Base-by-base conservation (phyloP, 495 filamentous ascomycete genomes). In the Aspergillus leporis region DNA sequence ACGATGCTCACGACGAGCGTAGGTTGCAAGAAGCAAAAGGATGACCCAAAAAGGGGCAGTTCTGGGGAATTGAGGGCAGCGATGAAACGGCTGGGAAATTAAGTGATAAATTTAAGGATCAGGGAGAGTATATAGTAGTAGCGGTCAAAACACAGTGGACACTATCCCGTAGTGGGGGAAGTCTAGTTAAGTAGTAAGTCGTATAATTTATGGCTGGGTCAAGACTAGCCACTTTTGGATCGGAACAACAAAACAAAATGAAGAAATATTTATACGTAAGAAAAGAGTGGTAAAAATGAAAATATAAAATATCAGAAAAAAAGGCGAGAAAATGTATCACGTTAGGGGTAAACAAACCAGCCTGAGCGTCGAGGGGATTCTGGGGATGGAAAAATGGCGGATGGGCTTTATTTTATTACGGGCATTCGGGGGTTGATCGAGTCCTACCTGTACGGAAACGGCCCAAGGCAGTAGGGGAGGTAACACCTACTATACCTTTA, bases 141-240 rank as follows among this genome's bases (percentile, higher is more conserved):
- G 67, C 67, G 67, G 67, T 70, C 67, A 70, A 70, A 70, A 66
- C 67, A 66, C 55, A 56, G 61, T 64, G 61, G 62, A 59, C 59
- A 61, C 62, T 62, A 61, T 55, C 28, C 53, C 32, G 48, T 58
- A 50, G 62, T 61, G 63, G 66, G 62, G 60, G 55, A 52, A 53
- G 53, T 43, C 32, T 51, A 51, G 32, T 40, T 55, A 55, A n/a
- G 53, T 47, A 55, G 34, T 53, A 41, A 41, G 31, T 41, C 31
- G 51, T 53, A 41, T 21, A 38, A 36, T 38, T 30, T 48, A 53
- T 59, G 47, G 53, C 47, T 57, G 55, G 55, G 19, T 22, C 23
- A 32, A 22, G 45, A 32, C 55, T 61, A 61, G 59, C 53, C 59
- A 52, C 53, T 53, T 16, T 41, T 16, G 13, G 40, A 6, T 28